Percentiles rank a stretch among this genome's conserved stretches.
Evolutionary conservation across 164 flowering plant species (phyloP).

Genomic region (Nymphaea thermarum): DNA sequence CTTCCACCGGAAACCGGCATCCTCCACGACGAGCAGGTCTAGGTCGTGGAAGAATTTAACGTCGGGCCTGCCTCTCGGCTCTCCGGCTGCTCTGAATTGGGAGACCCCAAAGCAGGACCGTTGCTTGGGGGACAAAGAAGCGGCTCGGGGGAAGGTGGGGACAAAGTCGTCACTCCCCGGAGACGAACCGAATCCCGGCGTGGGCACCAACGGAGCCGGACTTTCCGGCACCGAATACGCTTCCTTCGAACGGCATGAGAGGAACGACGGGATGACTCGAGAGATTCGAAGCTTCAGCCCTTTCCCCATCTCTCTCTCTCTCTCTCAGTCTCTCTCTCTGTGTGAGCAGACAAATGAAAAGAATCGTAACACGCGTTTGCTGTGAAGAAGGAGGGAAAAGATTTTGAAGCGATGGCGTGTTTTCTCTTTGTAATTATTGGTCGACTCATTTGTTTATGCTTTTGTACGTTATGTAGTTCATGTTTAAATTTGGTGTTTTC

Average conservation of each 20-base stretch:
- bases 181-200: constrained; percentile 6
- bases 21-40: background rate
- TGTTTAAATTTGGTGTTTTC: too few relatives aligned
- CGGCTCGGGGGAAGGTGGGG: constrained; percentile 1
- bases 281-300: constrained; percentile 26
- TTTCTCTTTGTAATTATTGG: too few relatives aligned
- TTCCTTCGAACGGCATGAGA: constrained; percentile 25
- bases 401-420: background rate
- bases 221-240: constrained; percentile 11
- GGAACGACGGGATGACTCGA: constrained; percentile 17
- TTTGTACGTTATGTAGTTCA: background rate
- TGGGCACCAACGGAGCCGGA: constrained; percentile 8
- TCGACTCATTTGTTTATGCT: background rate
- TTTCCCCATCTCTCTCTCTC: constrained; percentile 20
- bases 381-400: background rate
- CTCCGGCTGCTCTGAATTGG: background rate
- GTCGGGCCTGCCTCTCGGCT: background rate
- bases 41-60: background rate
- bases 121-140: constrained; percentile 3
- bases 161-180: constrained; percentile 10
- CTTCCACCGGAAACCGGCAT: constrained; percentile 11
- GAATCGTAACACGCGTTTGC: too few relatives aligned
- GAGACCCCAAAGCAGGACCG: constrained; percentile 6
- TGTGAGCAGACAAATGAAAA: background rate
- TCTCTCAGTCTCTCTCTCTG: constrained; percentile 1